phyloP scores from a whole-genome alignment of 179 eudicot genomes.

The Patellifolia procumbens region DNA sequence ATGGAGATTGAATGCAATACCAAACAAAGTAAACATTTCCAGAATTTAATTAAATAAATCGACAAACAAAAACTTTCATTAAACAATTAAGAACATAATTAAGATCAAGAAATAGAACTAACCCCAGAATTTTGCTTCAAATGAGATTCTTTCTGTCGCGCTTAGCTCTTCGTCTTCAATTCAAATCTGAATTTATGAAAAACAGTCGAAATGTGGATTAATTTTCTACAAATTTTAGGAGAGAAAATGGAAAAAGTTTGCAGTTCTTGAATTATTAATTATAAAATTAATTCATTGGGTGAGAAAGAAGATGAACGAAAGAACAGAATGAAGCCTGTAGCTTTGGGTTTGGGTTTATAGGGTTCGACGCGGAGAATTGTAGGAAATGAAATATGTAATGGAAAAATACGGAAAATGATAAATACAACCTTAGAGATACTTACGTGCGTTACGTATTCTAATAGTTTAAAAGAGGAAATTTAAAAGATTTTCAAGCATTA shows the following conservation, averaged over 20 bases:
- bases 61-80: background rate
- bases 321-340: conserved; percentile 2
- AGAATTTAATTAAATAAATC: background rate
- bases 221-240: conserved; percentile 13
- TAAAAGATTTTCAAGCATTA: too few species aligned
- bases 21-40: background rate
- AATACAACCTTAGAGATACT: too few species aligned
- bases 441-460: too few species aligned
- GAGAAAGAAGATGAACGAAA: background rate
- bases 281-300: background rate
- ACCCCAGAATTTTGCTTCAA: background rate
- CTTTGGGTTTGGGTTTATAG: conserved; percentile 23
- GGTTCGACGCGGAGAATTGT: conserved; percentile 17
- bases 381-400: background rate
- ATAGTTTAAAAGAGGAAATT: too few species aligned
- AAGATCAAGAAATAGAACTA: conserved; percentile 13
- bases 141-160: background rate
- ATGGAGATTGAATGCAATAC: background rate
- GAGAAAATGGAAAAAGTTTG: background rate
- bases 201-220: background rate
- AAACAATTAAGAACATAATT: background rate
- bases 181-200: conserved; percentile 13
- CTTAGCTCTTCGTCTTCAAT: background rate
- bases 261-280: too few species aligned
- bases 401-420: background rate